These are phyloP conservation scores for Fusarium sp. DNA, from an alignment of 2,329 filamentous ascomycete genomes.

Conservation along the genomic window DNA sequence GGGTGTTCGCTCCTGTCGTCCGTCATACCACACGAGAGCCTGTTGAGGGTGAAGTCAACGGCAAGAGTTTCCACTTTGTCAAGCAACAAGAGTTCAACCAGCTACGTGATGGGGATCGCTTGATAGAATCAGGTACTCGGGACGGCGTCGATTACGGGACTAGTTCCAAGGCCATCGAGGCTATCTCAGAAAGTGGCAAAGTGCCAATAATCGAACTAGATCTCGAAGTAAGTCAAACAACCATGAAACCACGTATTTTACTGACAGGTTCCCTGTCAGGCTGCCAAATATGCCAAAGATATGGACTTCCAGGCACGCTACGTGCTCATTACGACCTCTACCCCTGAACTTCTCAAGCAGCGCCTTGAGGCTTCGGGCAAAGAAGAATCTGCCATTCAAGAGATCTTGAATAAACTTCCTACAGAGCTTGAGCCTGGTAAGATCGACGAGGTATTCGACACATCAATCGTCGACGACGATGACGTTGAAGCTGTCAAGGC, in stretches of 20 bases:
- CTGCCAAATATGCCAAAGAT: conserved; percentile 67
- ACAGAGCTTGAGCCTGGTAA: conserved; percentile 45
- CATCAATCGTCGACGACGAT: conserved; percentile 45
- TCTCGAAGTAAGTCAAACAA: conserved; percentile 58
- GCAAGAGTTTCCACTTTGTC: conserved; percentile 68
- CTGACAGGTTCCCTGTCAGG: conserved; percentile 51
- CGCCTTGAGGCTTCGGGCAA: conserved; percentile 47
- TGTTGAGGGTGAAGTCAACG: conserved; percentile 62
- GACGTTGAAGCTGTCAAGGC: conserved; percentile 37
- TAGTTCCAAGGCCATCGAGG: conserved; percentile 63
- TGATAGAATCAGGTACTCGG: conserved; percentile 66
- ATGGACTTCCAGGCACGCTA: conserved; percentile 67
- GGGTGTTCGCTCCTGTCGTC: conserved; percentile 71
- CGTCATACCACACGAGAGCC: conserved; percentile 66
- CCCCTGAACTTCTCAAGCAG: conserved; percentile 41
- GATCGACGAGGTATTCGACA: conserved; percentile 46
- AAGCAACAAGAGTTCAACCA: conserved; percentile 65
- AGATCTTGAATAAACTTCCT: conserved; percentile 37
- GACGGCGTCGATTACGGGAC: conserved; percentile 67
- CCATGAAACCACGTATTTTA: not conserved
- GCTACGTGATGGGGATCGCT: conserved; percentile 69
- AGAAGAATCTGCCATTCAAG: conserved; percentile 40
- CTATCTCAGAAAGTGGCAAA: conserved; percentile 65
- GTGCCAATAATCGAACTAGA: conserved; percentile 69
- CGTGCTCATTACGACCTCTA: conserved; percentile 63